phyloP scores from a whole-genome alignment of 192 early-diverging fungal species.

The Umbelopsis vinacea region DNA sequence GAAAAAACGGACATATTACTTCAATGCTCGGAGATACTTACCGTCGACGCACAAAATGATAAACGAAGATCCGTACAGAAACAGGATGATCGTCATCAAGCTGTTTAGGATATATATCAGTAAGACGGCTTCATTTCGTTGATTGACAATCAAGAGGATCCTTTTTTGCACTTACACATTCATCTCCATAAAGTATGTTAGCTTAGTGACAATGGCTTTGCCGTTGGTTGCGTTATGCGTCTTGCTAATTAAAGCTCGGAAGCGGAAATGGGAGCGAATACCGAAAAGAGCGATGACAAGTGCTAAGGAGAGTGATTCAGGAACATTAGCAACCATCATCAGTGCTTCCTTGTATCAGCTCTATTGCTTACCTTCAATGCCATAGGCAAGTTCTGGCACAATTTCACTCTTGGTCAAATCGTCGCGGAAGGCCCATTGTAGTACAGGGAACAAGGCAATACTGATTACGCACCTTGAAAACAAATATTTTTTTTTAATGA shows the following conservation, averaged over 20 bases:
- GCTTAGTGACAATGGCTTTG: constrained; percentile 23
- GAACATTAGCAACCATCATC: background rate
- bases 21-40: background rate
- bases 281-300: constrained; percentile 25
- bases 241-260: constrained; percentile 24
- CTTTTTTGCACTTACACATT: constrained; percentile 18
- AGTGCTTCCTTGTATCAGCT: background rate
- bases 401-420: constrained; percentile 24
- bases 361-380: constrained; percentile 26
- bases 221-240: constrained; percentile 2
- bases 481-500: background rate
- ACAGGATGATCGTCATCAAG: constrained; percentile 27
- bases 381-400: constrained; percentile 36
- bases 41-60: constrained; percentile 41
- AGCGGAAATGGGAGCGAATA: constrained; percentile 33
- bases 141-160: background rate
- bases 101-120: background rate
- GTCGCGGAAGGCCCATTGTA: constrained; percentile 30
- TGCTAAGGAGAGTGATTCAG: background rate
- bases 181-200: constrained; percentile 41
- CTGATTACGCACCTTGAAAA: constrained; percentile 28
- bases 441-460: constrained; percentile 31
- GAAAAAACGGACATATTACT: background rate
- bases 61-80: constrained; percentile 30
- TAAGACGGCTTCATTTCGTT: background rate